These are phyloP conservation scores for Leccinum truebloodii DNA, from an alignment of 768 basidiomycete genomes.

Conservation along the genomic window DNA sequence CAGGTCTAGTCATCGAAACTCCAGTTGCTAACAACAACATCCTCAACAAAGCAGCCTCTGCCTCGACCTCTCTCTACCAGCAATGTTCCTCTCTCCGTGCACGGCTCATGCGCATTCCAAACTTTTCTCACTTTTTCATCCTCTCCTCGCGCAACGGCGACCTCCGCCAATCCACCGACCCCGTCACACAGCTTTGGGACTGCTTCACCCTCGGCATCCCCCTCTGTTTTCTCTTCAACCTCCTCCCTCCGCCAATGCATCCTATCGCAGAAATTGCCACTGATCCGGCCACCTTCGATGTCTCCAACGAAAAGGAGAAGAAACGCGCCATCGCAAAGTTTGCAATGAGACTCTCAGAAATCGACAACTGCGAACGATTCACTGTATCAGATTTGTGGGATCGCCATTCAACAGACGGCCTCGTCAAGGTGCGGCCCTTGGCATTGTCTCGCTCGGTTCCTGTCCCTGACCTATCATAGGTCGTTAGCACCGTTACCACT, in stretches of 20 bases:
- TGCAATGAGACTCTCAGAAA: conserved; percentile 79
- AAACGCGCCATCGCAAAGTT: conserved; percentile 92
- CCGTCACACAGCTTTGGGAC: conserved; percentile 93
- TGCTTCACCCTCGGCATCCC: conserved; percentile 91
- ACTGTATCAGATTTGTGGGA: conserved; percentile 91
- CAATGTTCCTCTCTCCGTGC: conserved; percentile 80
- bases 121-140: conserved; percentile 70
- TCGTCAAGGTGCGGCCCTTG: conserved; percentile 77
- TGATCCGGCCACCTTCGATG: conserved; percentile 61
- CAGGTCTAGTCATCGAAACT: conserved; percentile 68
- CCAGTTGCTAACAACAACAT: conserved; percentile 80
- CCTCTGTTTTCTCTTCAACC: conserved; percentile 95
- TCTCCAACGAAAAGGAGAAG: conserved; percentile 77
- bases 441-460: background rate
- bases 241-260: conserved; percentile 55
- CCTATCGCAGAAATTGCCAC: conserved; percentile 61
- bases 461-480: conserved; percentile 45
- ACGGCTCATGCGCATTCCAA: conserved; percentile 75
- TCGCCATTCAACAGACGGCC: conserved; percentile 86
- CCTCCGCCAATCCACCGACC: conserved; percentile 78
- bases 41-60: conserved; percentile 88
- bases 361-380: conserved; percentile 77
- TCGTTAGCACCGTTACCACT: conserved; percentile 84
- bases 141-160: conserved; percentile 58
- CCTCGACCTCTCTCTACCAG: conserved; percentile 88